Percentiles rank a stretch among this genome's conserved stretches.
phyloP scores from a whole-genome alignment of 441 rosid species.

The Corymbia citriodora region DNA sequence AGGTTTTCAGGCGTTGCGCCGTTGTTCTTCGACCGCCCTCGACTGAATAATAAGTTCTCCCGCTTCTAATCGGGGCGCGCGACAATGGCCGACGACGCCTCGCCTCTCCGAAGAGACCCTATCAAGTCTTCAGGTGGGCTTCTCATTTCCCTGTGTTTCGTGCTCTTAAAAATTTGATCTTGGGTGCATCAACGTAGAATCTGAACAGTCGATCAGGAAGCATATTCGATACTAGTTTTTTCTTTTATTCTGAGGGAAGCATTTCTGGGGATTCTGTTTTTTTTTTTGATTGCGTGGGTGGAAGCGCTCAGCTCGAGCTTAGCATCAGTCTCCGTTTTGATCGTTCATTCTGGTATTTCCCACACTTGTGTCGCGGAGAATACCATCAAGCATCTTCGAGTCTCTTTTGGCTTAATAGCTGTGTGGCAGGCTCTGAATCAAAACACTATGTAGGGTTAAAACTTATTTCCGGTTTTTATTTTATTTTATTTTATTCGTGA shows the following conservation, averaged over 20 bases:
- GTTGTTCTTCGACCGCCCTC: background rate
- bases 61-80: background rate
- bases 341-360: background rate
- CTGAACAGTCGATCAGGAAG: background rate
- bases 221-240: background rate
- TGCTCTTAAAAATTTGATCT: background rate
- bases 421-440: background rate
- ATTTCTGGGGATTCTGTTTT: background rate
- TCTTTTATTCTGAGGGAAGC: background rate
- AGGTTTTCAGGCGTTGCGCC: background rate
- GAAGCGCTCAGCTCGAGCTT: background rate
- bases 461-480: background rate
- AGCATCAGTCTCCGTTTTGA: background rate
- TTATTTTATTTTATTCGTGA: background rate
- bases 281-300: background rate
- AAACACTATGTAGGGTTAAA: background rate
- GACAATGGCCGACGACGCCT: conserved; percentile 67
- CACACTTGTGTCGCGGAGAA: background rate
- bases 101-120: conserved; percentile 68
- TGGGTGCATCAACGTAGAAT: background rate
- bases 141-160: background rate
- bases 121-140: conserved; percentile 71
- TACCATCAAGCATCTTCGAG: background rate
- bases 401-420: background rate
- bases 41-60: background rate